Evolutionary conservation across 805 yeast genomes (phyloP), one percentile per base, ranked within the genome.

Genomic region (Lachancea fermentati): DNA sequence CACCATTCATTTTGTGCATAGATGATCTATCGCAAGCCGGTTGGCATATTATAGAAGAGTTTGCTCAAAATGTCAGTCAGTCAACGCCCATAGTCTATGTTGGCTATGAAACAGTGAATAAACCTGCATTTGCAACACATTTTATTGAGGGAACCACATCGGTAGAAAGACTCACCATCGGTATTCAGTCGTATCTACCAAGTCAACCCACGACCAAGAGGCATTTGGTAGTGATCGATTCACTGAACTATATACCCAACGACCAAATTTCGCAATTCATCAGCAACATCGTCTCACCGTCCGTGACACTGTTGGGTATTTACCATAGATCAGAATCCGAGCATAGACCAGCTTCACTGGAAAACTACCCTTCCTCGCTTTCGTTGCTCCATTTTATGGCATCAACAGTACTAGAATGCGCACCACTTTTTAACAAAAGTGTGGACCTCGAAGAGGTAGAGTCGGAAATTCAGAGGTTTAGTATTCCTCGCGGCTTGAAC

Each of bases 11-110:
- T 2, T 67, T 91, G 4, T 67, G 83, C 3, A 55, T 75, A 6
- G 97, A 93, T 57, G 71, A 84, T 1, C 61, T 87, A 7, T 66
- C 73, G 0, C 96, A 89, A 58, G 76, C 93, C 0, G 76, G 87
- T 0, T 50, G 63, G 22, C 52, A 66, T 34, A 59, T 89, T 9
- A 53, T 85, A 1, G 55, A 63, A 19, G 96, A 87, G 55, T 68
- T 88, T 35, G 60, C 71, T 2, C 59, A 68, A 47, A 67, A 72
- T 48, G 51, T 54, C 29, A 60, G 63, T 9, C 53, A 43, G 4
- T 54, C 51, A 9, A 56, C 62, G 3, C 65, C 64, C 3, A 63
- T 79, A 4, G 55, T 78, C 2, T 83, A 68, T 48, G 60, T 87
- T 13, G 79, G 91, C 1, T 88, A 73, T 57, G 95, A 86, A 54